Conservation (phyloP, 1,284 basidiomycete species). For the Wolfiporia cocos region DNA sequence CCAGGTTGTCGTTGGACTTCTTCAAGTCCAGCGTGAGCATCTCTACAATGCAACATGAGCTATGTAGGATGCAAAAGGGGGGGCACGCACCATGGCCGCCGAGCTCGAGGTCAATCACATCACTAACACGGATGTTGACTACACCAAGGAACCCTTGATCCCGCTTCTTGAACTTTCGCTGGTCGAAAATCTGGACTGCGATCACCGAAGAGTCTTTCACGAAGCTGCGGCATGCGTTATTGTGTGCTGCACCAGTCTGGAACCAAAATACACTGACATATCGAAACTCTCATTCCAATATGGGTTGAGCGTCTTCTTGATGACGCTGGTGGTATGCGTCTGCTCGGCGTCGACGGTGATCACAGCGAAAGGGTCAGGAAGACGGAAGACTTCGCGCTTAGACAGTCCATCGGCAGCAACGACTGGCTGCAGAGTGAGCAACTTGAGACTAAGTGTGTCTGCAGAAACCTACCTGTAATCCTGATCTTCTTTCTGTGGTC, state of each 20-base stretch:
- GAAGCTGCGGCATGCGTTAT: conserved; percentile 39
- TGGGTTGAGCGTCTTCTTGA: conserved; percentile 82
- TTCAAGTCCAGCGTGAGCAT: conserved; percentile 79
- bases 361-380: conserved; percentile 96
- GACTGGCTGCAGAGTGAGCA: conserved; percentile 42
- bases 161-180: conserved; percentile 94
- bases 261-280: conserved; percentile 48
- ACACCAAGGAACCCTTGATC: conserved; percentile 94
- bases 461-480: conserved; percentile 26
- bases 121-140: conserved; percentile 80
- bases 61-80: neutral
- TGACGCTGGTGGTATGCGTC: conserved; percentile 84
- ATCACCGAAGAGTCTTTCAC: conserved; percentile 89
- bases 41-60: conserved; percentile 35
- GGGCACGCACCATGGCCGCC: conserved; percentile 65
- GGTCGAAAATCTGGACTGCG: conserved; percentile 97
- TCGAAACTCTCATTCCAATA: conserved; percentile 95
- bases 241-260: neutral
- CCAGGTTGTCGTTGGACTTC: conserved; percentile 82
- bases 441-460: neutral
- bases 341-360: conserved; percentile 96
- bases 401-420: conserved; percentile 84
- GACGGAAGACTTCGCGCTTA: conserved; percentile 87
- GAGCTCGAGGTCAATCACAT: conserved; percentile 77
- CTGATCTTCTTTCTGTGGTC: conserved; percentile 31